Evolutionary conservation across 306 rosid species (phyloP).

Genomic region (Cyclanthera cordifolia): DNA sequence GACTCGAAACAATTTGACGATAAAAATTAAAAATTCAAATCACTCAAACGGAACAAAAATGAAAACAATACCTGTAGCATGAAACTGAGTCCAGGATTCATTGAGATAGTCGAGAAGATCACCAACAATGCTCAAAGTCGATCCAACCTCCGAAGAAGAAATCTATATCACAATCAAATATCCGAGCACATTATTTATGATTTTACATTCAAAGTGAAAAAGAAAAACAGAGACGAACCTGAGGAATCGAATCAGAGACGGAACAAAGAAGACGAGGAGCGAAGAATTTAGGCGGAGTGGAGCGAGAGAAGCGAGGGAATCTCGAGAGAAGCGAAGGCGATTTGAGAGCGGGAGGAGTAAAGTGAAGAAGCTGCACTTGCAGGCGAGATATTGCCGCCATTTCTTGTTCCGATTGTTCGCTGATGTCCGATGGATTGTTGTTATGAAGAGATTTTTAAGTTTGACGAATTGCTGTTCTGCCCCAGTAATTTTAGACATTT

Average conservation of each 20-base stretch:
- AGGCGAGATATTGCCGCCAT: slow-evolving; percentile 43
- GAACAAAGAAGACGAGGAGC: slow-evolving; percentile 33
- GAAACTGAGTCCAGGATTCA: slow-evolving; percentile 95
- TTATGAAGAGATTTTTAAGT: background rate
- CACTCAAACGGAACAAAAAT: background rate
- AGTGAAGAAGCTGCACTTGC: slow-evolving; percentile 28
- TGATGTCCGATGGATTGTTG: background rate
- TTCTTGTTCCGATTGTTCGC: background rate
- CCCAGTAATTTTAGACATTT: background rate
- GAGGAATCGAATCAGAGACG: slow-evolving; percentile 25
- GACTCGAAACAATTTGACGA: background rate
- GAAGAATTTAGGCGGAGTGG: slow-evolving; percentile 23
- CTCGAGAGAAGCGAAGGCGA: slow-evolving; percentile 18
- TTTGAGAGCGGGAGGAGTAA: slow-evolving; percentile 22
- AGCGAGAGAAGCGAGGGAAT: slow-evolving; percentile 10
- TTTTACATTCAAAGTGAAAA: background rate
- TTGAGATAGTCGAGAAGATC: slow-evolving; percentile 73
- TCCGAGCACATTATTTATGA: background rate
- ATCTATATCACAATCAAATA: slow-evolving; percentile 17
- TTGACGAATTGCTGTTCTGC: background rate
- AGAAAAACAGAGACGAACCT: slow-evolving; percentile 19
- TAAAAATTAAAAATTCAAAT: background rate
- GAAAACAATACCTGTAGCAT: slow-evolving; percentile 59
- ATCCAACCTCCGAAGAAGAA: slow-evolving; percentile 25
- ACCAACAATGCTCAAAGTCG: slow-evolving; percentile 47